Conservation (phyloP, 2,329 filamentous ascomycete genomes). For the Alternaria consortialis region DNA sequence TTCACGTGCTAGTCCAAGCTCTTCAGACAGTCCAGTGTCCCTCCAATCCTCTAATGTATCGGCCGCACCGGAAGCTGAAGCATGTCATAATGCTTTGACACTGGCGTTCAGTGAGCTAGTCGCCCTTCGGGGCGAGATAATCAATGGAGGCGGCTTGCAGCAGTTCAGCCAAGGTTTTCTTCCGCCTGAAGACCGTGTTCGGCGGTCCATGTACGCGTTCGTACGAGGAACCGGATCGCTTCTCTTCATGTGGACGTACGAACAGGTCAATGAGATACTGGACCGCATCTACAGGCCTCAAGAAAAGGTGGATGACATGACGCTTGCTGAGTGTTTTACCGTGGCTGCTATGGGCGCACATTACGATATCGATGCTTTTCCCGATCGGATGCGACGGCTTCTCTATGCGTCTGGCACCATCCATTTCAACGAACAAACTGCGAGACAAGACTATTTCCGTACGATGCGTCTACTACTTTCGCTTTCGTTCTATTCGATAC, state of each 20-base stretch:
- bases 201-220: constrained; percentile 47
- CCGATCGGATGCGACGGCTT: constrained; percentile 40
- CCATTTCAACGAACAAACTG: constrained; percentile 45
- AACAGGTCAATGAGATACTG: constrained; percentile 44
- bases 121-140: constrained; percentile 42
- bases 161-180: constrained; percentile 40
- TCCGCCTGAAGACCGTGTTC: constrained; percentile 40
- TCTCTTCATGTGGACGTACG: constrained; percentile 47
- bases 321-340: constrained; percentile 48
- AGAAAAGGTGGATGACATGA: constrained; percentile 40
- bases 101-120: constrained; percentile 48
- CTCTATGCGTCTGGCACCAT: constrained; percentile 48
- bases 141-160: constrained; percentile 28
- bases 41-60: constrained; percentile 33
- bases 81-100: constrained; percentile 47
- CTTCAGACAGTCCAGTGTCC: constrained; percentile 41
- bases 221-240: constrained; percentile 48
- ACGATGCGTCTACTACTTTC: constrained; percentile 49
- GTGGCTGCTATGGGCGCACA: constrained; percentile 50
- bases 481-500: constrained; percentile 48
- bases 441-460: constrained; percentile 41
- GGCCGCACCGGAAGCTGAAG: constrained; percentile 33
- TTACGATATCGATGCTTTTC: constrained; percentile 49
- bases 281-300: constrained; percentile 47
- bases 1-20: constrained; percentile 41